A percentile compares a stretch with the other conserved stretches of the same genome.
Evolutionary conservation across 2,329 filamentous ascomycete species (phyloP).

Genomic region (Arthrinium phaeospermum): DNA sequence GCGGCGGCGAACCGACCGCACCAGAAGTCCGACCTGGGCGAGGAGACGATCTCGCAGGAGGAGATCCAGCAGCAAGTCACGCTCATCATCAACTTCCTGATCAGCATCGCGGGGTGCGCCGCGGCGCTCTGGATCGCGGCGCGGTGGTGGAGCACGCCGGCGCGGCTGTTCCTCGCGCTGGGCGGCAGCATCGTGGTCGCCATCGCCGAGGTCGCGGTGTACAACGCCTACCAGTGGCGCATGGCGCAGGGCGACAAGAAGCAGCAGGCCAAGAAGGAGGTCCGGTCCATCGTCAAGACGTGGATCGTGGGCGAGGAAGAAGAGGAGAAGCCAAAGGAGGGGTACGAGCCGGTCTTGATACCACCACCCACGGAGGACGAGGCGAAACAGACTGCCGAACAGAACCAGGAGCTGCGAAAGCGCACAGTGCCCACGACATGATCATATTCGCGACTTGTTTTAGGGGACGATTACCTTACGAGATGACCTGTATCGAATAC

Average conservation of each 20-base stretch:
- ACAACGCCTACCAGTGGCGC: conserved; percentile 75
- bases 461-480: neutral
- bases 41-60: conserved; percentile 71
- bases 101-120: conserved; percentile 82
- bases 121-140: conserved; percentile 80
- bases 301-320: conserved; percentile 64
- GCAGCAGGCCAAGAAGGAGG: conserved; percentile 65
- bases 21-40: conserved; percentile 51
- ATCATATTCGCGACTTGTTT: neutral
- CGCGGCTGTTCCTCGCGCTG: conserved; percentile 73
- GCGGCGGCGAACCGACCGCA: conserved; percentile 58
- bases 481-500: neutral
- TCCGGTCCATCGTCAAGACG: conserved; percentile 72
- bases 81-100: conserved; percentile 86
- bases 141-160: conserved; percentile 75
- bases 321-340: neutral
- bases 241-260: conserved; percentile 70
- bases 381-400: neutral
- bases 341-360: conserved; percentile 22
- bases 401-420: conserved; percentile 18
- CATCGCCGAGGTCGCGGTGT: conserved; percentile 78
- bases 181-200: conserved; percentile 72
- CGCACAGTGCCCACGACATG: neutral
- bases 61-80: conserved; percentile 83
- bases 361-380: conserved; percentile 23